phyloP scores from a whole-genome alignment of 2,329 filamentous ascomycete genomes.

The Talaromyces sp. region DNA sequence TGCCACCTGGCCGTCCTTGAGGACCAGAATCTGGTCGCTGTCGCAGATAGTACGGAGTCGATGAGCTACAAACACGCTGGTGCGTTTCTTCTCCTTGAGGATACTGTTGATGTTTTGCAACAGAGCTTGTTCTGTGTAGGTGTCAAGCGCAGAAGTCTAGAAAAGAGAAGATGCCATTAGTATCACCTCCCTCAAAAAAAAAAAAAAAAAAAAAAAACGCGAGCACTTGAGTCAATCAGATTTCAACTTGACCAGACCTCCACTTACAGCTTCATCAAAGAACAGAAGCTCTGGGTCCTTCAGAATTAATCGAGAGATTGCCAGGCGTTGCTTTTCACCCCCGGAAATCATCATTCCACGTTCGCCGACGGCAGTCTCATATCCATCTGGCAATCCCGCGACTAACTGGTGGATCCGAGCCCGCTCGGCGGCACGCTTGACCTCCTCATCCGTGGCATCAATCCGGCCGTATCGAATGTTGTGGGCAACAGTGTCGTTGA shows the following conservation, averaged over 20 bases:
- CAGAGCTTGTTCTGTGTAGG: conserved; percentile 87
- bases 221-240: not conserved
- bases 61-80: conserved; percentile 94
- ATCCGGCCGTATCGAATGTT: conserved; percentile 94
- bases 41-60: conserved; percentile 91
- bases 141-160: conserved; percentile 82
- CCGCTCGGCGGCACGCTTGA: conserved; percentile 75
- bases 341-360: conserved; percentile 95
- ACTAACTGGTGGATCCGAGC: conserved; percentile 86
- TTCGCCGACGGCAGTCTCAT: conserved; percentile 89
- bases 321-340: conserved; percentile 89
- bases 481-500: conserved; percentile 94
- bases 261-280: conserved; percentile 81
- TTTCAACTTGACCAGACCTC: not conserved
- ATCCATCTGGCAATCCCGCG: conserved; percentile 78
- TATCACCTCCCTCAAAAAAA: not conserved
- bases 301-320: conserved; percentile 78
- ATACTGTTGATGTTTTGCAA: conserved; percentile 93
- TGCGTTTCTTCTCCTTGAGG: conserved; percentile 81
- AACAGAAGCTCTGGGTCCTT: conserved; percentile 90
- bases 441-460: conserved; percentile 70
- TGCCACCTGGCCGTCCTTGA: conserved; percentile 80
- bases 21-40: conserved; percentile 87
- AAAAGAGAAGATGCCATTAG: not conserved
- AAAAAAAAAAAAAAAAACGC: not conserved